These are phyloP conservation scores for Alternaria atra DNA, from an alignment of 2,329 filamentous ascomycete species.

Conservation along the genomic window DNA sequence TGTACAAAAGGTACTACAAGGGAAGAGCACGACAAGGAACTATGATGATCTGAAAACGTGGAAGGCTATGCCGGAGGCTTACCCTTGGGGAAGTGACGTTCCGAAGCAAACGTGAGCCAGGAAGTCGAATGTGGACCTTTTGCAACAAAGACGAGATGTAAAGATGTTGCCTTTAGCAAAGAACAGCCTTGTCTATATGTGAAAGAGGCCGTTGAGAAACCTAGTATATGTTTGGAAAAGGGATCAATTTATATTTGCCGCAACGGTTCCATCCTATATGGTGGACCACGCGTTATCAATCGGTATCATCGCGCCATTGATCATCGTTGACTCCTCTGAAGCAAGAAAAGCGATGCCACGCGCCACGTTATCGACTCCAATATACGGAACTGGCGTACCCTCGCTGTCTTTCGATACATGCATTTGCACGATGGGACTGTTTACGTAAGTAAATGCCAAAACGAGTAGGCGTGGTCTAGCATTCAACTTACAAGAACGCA, in stretches of 20 bases:
- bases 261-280: constrained; percentile 18
- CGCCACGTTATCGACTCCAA: constrained; percentile 35
- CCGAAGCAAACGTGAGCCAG: neutral
- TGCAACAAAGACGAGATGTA: too few species aligned
- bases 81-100: constrained; percentile 53
- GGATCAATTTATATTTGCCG: too few species aligned
- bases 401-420: constrained; percentile 36
- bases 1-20: constrained; percentile 59
- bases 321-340: constrained; percentile 38
- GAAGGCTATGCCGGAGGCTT: constrained; percentile 57
- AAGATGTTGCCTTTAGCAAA: too few species aligned
- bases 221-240: too few species aligned
- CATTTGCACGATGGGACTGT: constrained; percentile 32
- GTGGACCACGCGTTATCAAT: constrained; percentile 43
- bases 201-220: too few species aligned
- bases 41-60: constrained; percentile 58
- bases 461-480: neutral
- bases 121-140: too few species aligned
- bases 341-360: constrained; percentile 37
- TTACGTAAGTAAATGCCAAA: constrained; percentile 8
- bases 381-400: constrained; percentile 29
- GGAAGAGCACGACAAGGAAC: constrained; percentile 57
- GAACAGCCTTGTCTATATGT: too few species aligned
- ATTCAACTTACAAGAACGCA: constrained; percentile 28
- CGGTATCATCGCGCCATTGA: constrained; percentile 37